Evolutionary conservation across 2,329 filamentous ascomycete species (phyloP).

Genomic region (Calonectria honghensis): DNA sequence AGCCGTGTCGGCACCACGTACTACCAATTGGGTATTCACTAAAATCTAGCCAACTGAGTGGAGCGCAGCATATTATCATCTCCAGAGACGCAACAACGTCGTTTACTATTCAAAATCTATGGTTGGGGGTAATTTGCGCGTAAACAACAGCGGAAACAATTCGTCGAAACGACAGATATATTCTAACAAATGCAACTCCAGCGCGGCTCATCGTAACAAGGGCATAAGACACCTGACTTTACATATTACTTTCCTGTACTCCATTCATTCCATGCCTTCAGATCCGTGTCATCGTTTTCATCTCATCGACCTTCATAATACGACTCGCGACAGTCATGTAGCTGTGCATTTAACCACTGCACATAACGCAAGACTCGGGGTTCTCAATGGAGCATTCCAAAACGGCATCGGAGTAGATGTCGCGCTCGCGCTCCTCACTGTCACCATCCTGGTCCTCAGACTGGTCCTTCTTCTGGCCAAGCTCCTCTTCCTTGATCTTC

Average conservation of each 20-base stretch:
- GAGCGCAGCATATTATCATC: conserved; percentile 1
- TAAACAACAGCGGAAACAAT: conserved; percentile 33
- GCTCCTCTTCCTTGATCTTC: conserved; percentile 78
- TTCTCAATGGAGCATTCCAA: conserved; percentile 98
- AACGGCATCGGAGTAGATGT: conserved; percentile 96
- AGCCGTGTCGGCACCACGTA: neutral
- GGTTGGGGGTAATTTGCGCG: conserved; percentile 7
- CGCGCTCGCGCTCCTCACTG: conserved; percentile 85
- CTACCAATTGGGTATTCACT: neutral
- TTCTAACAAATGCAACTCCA: conserved; percentile 49
- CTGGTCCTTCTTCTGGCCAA: conserved; percentile 75
- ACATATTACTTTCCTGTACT: conserved; percentile 52
- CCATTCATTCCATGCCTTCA: conserved; percentile 48
- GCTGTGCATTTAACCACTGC: conserved; percentile 82
- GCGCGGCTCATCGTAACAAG: conserved; percentile 43
- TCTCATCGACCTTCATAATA: conserved; percentile 59
- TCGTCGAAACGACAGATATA: conserved; percentile 25
- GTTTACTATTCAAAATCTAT: conserved; percentile 46
- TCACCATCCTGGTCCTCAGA: conserved; percentile 84
- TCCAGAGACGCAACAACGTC: conserved; percentile 40
- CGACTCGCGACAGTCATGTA: conserved; percentile 35
- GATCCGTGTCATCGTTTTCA: conserved; percentile 55
- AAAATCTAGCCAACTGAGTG: neutral
- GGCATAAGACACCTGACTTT: conserved; percentile 43
- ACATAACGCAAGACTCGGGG: conserved; percentile 96